Conservation (phyloP, 2,329 filamentous ascomycete genomes). For the Ophioceras dolichostomum region DNA sequence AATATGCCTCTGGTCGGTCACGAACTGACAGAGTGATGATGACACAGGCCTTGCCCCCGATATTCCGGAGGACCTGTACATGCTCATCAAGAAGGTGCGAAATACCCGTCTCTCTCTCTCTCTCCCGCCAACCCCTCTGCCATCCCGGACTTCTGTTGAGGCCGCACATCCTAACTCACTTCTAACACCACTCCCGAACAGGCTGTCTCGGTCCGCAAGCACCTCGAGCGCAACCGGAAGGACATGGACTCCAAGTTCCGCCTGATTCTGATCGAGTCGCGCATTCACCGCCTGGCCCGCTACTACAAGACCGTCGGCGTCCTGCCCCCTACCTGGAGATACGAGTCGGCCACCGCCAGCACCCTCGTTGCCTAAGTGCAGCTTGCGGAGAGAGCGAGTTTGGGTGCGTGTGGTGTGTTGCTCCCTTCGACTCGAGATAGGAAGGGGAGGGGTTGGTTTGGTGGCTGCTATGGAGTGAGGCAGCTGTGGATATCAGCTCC, state of each 20-base stretch:
- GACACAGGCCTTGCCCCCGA: constrained; percentile 91
- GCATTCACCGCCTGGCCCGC: constrained; percentile 97
- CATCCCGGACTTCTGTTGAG: too few relatives aligned
- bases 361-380: constrained; percentile 75
- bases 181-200: constrained; percentile 19
- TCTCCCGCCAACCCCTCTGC: too few relatives aligned
- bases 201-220: constrained; percentile 98
- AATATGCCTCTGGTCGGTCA: constrained; percentile 76
- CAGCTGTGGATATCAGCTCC: too few relatives aligned
- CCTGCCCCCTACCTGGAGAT: constrained; percentile 90
- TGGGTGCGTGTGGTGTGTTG: constrained; percentile 14
- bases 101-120: too few relatives aligned
- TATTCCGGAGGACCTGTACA: constrained; percentile 98
- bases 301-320: constrained; percentile 89
- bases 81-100: constrained; percentile 99
- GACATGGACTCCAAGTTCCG: constrained; percentile 99
- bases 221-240: constrained; percentile 99
- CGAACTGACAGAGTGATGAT: constrained; percentile 86
- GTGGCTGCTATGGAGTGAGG: too few relatives aligned
- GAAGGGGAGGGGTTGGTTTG: too few relatives aligned
- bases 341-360: constrained; percentile 94
- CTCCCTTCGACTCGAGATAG: too few relatives aligned
- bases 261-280: constrained; percentile 99
- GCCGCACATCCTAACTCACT: too few relatives aligned
- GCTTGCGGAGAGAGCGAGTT: constrained; percentile 9